phyloP scores from a whole-genome alignment of 176 grass and related monocot species.

The Carex kokanica region DNA sequence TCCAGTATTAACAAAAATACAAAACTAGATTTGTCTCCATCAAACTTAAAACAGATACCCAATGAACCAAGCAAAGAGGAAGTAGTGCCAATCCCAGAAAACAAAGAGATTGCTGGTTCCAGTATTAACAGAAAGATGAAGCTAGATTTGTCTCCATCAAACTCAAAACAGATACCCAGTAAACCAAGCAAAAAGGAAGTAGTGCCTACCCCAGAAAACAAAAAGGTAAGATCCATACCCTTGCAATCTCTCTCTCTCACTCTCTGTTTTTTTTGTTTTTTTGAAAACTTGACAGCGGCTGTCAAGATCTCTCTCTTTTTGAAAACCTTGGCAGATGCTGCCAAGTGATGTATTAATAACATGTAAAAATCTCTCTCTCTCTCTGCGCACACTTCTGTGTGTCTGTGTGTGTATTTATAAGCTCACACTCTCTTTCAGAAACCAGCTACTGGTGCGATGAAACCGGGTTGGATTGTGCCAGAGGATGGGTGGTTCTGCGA shows the following conservation, averaged over 20 bases:
- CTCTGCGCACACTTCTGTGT: too few species aligned
- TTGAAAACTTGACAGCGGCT: too few species aligned
- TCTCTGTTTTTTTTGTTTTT: too few species aligned
- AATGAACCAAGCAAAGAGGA: not conserved
- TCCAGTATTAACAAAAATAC: not conserved
- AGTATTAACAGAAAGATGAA: not conserved
- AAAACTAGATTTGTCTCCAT: not conserved
- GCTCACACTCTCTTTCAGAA: not conserved
- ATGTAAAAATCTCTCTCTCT: too few species aligned
- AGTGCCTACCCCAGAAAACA: not conserved
- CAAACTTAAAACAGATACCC: not conserved
- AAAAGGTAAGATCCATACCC: not conserved
- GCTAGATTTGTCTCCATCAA: not conserved
- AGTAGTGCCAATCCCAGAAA: not conserved
- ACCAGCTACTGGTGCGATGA: not conserved
- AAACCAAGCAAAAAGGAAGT: not conserved
- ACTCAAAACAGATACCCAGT: not conserved
- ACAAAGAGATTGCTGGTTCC: constrained; percentile 4
- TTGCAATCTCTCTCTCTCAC: constrained; percentile 1
- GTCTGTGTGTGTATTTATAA: not conserved
- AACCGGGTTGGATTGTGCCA: not conserved
- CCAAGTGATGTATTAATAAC: too few species aligned
- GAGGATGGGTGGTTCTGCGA: not conserved
- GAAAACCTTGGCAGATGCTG: too few species aligned
- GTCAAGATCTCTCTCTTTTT: too few species aligned